These are phyloP conservation scores for Adenanthera pavonina DNA, from an alignment of 306 rosid species.

Conservation along the genomic window DNA sequence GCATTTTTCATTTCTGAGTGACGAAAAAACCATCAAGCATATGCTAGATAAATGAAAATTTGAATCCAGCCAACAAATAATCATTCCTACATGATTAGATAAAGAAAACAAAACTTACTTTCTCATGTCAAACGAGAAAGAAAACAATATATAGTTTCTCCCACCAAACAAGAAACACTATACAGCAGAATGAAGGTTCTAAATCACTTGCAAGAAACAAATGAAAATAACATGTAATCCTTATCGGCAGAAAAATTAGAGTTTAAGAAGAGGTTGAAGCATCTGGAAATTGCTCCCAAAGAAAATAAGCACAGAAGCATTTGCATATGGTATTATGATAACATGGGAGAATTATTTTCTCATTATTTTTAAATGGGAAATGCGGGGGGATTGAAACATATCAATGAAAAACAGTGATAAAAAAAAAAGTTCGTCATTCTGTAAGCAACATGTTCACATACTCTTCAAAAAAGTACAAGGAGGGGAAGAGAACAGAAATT, in stretches of 20 bases:
- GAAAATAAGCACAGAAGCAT: slow-evolving; percentile 5
- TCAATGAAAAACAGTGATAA: neutral
- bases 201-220: slow-evolving; percentile 7
- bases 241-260: neutral
- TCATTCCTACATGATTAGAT: slow-evolving; percentile 11
- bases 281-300: slow-evolving; percentile 18
- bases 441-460: neutral
- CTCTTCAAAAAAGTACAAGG: slow-evolving; percentile 16
- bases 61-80: slow-evolving; percentile 6
- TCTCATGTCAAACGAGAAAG: slow-evolving; percentile 16
- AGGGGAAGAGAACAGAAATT: slow-evolving; percentile 19
- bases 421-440: neutral
- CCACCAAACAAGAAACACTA: neutral
- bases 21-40: slow-evolving; percentile 6
- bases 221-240: slow-evolving; percentile 22
- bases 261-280: slow-evolving; percentile 21
- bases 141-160: neutral
- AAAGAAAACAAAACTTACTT: slow-evolving; percentile 8
- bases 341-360: slow-evolving; percentile 32
- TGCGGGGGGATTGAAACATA: slow-evolving; percentile 22
- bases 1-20: slow-evolving; percentile 18
- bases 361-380: slow-evolving; percentile 19
- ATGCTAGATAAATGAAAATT: slow-evolving; percentile 1
- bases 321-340: neutral
- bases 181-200: slow-evolving; percentile 16